phyloP scores from a whole-genome alignment of 75 land plant species.

The Chamaecyparis obtusa region DNA sequence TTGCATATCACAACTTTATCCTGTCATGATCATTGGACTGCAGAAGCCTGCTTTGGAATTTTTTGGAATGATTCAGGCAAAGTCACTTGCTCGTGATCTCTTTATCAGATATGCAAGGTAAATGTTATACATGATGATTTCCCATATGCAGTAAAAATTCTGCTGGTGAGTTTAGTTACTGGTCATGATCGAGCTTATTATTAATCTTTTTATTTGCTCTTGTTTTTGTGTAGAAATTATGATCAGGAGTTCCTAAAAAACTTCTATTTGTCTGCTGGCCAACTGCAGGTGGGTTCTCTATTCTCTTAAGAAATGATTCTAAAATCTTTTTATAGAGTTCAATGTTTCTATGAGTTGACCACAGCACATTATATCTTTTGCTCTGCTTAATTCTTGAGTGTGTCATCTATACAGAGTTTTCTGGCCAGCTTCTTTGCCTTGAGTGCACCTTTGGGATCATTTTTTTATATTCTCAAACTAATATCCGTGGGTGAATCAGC shows the following conservation, averaged over 20 bases:
- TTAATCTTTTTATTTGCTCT: slow-evolving; percentile 2
- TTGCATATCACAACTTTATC: neutral
- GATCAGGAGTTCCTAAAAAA: slow-evolving; percentile 86
- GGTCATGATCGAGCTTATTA: slow-evolving; percentile 12
- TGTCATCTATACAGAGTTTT: neutral
- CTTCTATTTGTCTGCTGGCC: slow-evolving; percentile 81
- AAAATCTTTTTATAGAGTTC: neutral
- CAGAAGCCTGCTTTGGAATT: slow-evolving; percentile 77
- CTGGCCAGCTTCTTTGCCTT: neutral
- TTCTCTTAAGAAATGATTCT: neutral
- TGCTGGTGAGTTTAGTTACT: slow-evolving; percentile 1
- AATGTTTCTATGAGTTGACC: neutral
- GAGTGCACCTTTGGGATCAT: neutral
- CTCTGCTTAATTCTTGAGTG: neutral
- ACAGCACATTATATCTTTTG: neutral
- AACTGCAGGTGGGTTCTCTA: slow-evolving; percentile 53
- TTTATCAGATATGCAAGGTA: slow-evolving; percentile 89
- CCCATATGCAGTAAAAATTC: neutral
- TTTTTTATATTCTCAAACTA: neutral
- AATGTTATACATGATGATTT: neutral
- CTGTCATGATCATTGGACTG: slow-evolving; percentile 9
- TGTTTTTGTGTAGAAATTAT: slow-evolving; percentile 59
- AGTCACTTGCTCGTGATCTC: slow-evolving; percentile 84
- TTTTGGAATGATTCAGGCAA: slow-evolving; percentile 77
- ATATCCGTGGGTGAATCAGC: neutral